phyloP scores from a whole-genome alignment of 192 early-diverging fungal genomes.

The Podila epicladia region DNA sequence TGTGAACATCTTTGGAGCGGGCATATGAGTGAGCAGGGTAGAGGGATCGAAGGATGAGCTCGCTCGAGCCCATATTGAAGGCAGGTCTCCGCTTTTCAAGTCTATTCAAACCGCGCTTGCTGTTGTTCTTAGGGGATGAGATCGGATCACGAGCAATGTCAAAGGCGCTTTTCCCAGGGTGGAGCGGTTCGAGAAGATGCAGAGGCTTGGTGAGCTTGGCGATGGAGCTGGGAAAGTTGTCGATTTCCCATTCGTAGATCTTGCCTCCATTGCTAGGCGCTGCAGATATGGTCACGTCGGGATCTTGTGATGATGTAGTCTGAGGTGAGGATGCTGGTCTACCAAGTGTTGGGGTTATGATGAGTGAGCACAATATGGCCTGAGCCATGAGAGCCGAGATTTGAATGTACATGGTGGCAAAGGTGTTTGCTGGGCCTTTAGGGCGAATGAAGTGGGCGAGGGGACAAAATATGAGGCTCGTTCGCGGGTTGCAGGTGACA shows the following conservation, averaged over 20 bases:
- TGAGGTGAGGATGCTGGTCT: not conserved
- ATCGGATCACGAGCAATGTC: conserved; percentile 25
- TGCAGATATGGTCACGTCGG: not conserved
- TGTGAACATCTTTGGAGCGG: conserved; percentile 13
- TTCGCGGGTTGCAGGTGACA: too few relatives aligned
- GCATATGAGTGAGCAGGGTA: conserved; percentile 37
- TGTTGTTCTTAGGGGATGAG: not conserved
- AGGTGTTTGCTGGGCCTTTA: too few relatives aligned
- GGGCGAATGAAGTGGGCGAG: too few relatives aligned
- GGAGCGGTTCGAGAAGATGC: not conserved
- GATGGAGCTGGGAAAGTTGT: conserved; percentile 11
- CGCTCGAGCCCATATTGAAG: not conserved
- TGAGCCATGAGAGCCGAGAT: too few relatives aligned
- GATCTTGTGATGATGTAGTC: not conserved
- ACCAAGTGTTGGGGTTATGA: too few relatives aligned
- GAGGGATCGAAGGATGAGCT: conserved; percentile 27
- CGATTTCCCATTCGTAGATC: conserved; percentile 17
- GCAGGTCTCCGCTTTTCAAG: not conserved
- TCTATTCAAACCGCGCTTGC: not conserved
- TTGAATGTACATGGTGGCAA: too few relatives aligned
- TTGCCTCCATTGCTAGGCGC: not conserved
- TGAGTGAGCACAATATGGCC: too few relatives aligned
- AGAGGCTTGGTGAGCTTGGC: conserved; percentile 9
- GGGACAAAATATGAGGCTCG: too few relatives aligned
- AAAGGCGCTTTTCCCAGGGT: conserved; percentile 14